Percentiles rank a stretch among this genome's conserved stretches.
Conservation (phyloP, 1,284 basidiomycete genomes). For the Rhodotorula sp. region DNA sequence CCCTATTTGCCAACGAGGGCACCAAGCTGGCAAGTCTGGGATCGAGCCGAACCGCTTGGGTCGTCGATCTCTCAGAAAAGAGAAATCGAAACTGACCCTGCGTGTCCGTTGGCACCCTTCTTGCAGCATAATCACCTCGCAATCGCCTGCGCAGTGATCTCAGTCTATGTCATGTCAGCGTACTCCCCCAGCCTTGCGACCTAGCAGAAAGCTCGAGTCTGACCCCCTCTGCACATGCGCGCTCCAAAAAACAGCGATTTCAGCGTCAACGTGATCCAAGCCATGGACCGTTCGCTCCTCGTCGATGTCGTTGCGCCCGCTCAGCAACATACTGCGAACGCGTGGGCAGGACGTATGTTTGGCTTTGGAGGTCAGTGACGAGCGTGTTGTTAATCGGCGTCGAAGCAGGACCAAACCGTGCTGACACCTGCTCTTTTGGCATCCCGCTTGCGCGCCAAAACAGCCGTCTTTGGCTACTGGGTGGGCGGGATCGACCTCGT, state of each 20-base stretch:
- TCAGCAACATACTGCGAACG: slow-evolving; percentile 82
- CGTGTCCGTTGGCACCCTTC: background rate
- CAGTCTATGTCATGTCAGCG: slow-evolving; percentile 71
- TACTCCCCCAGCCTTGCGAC: background rate
- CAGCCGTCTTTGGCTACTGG: slow-evolving; percentile 43
- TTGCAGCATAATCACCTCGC: slow-evolving; percentile 63
- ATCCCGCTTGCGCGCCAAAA: background rate
- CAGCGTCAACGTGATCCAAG: slow-evolving; percentile 86
- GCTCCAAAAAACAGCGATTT: slow-evolving; percentile 66
- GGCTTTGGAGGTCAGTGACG: slow-evolving; percentile 28
- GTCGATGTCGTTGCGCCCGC: slow-evolving; percentile 62
- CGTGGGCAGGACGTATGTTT: slow-evolving; percentile 90
- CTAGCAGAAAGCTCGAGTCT: background rate
- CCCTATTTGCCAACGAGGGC: slow-evolving; percentile 25
- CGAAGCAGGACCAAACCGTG: background rate
- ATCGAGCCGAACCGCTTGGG: too few species aligned
- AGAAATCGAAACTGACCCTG: background rate
- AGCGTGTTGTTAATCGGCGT: too few species aligned
- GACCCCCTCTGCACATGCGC: too few species aligned
- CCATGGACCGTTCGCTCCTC: slow-evolving; percentile 76
- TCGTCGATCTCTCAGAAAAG: too few species aligned
- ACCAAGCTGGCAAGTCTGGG: slow-evolving; percentile 28
- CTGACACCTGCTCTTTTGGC: background rate
- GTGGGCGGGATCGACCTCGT: slow-evolving; percentile 43
- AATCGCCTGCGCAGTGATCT: slow-evolving; percentile 73